Conservation (phyloP, 225 moss, liverwort and hornwort genomes). For the Bryoerythrophyllum caledonicum region DNA sequence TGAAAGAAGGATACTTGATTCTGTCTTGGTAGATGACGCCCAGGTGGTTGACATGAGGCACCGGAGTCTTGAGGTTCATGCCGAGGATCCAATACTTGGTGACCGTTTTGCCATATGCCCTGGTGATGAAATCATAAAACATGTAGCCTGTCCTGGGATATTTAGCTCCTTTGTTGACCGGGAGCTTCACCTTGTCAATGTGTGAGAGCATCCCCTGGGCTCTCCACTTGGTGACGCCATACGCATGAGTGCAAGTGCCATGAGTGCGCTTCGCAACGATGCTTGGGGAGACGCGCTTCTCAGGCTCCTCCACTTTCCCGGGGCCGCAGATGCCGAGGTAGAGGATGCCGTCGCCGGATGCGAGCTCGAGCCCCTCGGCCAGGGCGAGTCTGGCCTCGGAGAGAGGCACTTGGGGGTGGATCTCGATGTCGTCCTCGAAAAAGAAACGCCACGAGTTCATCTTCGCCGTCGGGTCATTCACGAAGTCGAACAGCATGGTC, state of each 20-base stretch:
- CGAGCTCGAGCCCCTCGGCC: slow-evolving; percentile 6
- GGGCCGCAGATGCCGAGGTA: slow-evolving; percentile 22
- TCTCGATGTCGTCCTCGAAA: slow-evolving; percentile 23
- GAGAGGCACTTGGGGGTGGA: not conserved
- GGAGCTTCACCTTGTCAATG: slow-evolving; percentile 13
- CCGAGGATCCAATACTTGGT: slow-evolving; percentile 15
- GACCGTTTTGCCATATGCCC: slow-evolving; percentile 2
- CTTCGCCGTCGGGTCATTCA: slow-evolving; percentile 15
- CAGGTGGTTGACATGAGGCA: not conserved
- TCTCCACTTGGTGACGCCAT: slow-evolving; percentile 19
- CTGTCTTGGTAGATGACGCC: slow-evolving; percentile 25
- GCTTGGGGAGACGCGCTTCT: not conserved
- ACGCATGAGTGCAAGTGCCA: slow-evolving; percentile 24
- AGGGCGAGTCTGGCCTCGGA: not conserved
- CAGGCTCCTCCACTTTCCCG: not conserved
- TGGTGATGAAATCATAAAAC: slow-evolving; percentile 19
- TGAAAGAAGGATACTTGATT: slow-evolving; percentile 17
- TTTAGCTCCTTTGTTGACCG: not conserved
- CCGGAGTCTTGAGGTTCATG: slow-evolving; percentile 8
- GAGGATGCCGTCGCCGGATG: slow-evolving; percentile 13
- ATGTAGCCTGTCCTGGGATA: not conserved
- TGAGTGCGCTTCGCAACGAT: not conserved
- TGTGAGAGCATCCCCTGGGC: slow-evolving; percentile 9
- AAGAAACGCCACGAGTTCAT: slow-evolving; percentile 20
- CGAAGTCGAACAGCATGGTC: slow-evolving; percentile 10